Conservation (phyloP, 306 rosid genomes). For the Gillenia trifoliata region DNA sequence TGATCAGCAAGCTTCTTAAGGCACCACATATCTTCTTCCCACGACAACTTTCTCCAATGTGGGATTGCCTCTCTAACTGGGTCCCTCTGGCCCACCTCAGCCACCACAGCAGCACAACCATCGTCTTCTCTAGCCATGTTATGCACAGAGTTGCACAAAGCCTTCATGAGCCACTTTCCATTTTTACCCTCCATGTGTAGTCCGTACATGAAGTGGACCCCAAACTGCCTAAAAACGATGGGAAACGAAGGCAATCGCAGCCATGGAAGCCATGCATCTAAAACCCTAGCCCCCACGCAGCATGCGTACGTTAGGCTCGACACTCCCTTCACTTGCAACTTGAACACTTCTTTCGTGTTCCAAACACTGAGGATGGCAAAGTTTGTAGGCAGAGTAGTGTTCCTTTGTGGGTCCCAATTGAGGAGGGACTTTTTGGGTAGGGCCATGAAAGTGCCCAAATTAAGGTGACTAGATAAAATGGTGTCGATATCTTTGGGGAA, state of each 20-base stretch:
- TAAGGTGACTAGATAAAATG: slow-evolving; percentile 60
- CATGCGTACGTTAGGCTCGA: slow-evolving; percentile 53
- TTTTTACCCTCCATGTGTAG: slow-evolving; percentile 66
- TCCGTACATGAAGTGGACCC: slow-evolving; percentile 73
- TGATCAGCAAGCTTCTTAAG: slow-evolving; percentile 50
- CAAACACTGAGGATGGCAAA: slow-evolving; percentile 81
- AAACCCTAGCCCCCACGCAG: slow-evolving; percentile 61
- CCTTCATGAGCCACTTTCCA: slow-evolving; percentile 50
- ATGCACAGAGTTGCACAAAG: slow-evolving; percentile 57
- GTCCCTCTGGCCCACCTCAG: slow-evolving; percentile 78
- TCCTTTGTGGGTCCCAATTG: slow-evolving; percentile 44
- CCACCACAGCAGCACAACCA: slow-evolving; percentile 75
- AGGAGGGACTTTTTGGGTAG: slow-evolving; percentile 45
- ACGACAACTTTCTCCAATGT: slow-evolving; percentile 78
- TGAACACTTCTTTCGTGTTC: slow-evolving; percentile 90
- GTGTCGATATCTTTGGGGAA: slow-evolving; percentile 58
- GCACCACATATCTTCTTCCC: slow-evolving; percentile 87
- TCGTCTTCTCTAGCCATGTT: slow-evolving; percentile 71
- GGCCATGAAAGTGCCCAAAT: slow-evolving; percentile 85
- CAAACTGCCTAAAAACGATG: slow-evolving; percentile 73
- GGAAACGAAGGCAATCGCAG: slow-evolving; percentile 82
- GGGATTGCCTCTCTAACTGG: slow-evolving; percentile 71
- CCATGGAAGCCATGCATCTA: slow-evolving; percentile 88
- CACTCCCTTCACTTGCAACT: slow-evolving; percentile 68
- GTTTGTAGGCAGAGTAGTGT: slow-evolving; percentile 33